Conservation (phyloP, 176 grass and related monocot species). For the Hyparrhenia diplandra region DNA sequence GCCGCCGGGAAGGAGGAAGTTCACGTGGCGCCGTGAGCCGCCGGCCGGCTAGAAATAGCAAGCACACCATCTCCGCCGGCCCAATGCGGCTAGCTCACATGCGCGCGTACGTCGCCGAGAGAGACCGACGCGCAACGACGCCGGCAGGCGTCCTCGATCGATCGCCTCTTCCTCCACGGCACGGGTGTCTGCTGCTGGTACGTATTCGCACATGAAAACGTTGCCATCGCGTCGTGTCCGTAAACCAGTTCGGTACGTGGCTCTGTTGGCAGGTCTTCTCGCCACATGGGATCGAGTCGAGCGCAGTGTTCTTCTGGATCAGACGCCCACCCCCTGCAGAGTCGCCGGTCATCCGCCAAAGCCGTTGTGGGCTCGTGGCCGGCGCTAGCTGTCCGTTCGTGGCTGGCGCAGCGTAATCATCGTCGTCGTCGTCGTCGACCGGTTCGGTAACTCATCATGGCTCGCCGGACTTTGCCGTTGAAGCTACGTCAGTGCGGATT, state of each 20-base stretch:
- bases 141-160: not conserved
- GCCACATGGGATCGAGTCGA: too few relatives aligned
- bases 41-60: not conserved
- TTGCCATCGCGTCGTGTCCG: not conserved
- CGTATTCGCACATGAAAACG: not conserved
- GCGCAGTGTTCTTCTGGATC: not conserved
- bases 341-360: too few relatives aligned
- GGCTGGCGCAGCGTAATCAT: not conserved
- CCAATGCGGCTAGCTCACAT: not conserved
- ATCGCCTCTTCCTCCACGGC: not conserved
- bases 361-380: too few relatives aligned
- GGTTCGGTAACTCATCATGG: constrained; percentile 2
- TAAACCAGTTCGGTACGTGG: not conserved
- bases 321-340: too few relatives aligned
- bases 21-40: not conserved
- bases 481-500: constrained; percentile 24
- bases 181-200: too few relatives aligned
- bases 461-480: constrained; percentile 17
- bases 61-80: not conserved
- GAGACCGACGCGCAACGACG: not conserved
- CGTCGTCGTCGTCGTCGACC: not conserved
- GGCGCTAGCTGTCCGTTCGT: too few relatives aligned
- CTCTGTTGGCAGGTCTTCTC: not conserved
- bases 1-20: not conserved
- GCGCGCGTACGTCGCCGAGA: not conserved